Evolutionary conservation across 2,329 filamentous ascomycete genomes (phyloP).

Genomic region (Lasiodiplodia sp.): DNA sequence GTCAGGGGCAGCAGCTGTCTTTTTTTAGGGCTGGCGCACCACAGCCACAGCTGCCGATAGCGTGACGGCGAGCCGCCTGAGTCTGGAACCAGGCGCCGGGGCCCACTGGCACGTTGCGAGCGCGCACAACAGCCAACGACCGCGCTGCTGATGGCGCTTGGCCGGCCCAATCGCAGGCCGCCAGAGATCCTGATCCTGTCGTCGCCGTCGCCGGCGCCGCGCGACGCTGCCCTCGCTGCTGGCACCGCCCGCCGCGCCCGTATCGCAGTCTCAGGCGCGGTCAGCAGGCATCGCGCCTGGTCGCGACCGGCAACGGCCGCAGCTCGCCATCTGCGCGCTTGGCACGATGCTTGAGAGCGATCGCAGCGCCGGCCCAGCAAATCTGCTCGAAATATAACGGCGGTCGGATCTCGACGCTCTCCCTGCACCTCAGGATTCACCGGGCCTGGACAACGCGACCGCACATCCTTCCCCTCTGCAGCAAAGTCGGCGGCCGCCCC

Average conservation of each 20-base stretch:
- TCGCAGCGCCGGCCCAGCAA: constrained; percentile 22
- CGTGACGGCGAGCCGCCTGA: constrained; percentile 12
- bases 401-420: constrained; percentile 25
- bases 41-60: constrained; percentile 24
- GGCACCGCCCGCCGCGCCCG: constrained; percentile 18
- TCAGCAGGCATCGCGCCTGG: constrained; percentile 5
- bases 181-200: background rate
- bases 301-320: constrained; percentile 21
- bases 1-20: constrained; percentile 12
- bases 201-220: constrained; percentile 8
- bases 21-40: constrained; percentile 21
- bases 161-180: background rate
- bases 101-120: constrained; percentile 4
- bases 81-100: constrained; percentile 23
- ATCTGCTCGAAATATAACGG: constrained; percentile 26
- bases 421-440: constrained; percentile 27
- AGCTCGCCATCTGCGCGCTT: constrained; percentile 9
- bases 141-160: constrained; percentile 19
- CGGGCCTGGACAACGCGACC: constrained; percentile 20
- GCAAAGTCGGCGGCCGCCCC: constrained; percentile 17
- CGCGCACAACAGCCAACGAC: constrained; percentile 15
- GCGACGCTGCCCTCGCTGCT: constrained; percentile 10
- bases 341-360: constrained; percentile 27
- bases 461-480: constrained; percentile 21
- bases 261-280: constrained; percentile 21